Evolutionary conservation across 2,329 filamentous ascomycete genomes (phyloP).

Genomic region (Biscogniauxia mediterranea): DNA sequence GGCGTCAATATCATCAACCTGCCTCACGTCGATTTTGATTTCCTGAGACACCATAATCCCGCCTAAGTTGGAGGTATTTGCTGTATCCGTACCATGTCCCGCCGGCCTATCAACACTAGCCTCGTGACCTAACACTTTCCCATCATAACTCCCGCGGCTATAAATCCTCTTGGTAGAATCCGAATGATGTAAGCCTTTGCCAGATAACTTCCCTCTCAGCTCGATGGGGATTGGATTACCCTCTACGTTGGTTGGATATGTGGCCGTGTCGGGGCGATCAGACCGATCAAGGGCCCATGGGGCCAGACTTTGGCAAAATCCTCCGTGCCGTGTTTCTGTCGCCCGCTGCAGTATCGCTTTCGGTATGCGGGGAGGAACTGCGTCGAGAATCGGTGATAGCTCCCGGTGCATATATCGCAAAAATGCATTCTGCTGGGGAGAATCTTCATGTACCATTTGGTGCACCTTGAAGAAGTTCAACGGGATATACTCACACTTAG

Average conservation of each 20-base stretch:
- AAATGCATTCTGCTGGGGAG: constrained; percentile 57
- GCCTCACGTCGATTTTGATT: constrained; percentile 51
- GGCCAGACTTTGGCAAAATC: constrained; percentile 10
- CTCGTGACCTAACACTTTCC: constrained; percentile 10
- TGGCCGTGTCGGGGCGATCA: constrained; percentile 8
- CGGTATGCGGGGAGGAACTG: constrained; percentile 22
- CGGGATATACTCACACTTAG: constrained; percentile 58
- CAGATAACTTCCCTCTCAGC: constrained; percentile 23
- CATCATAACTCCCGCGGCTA: constrained; percentile 11
- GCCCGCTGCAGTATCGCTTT: constrained; percentile 14
- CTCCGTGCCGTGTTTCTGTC: constrained; percentile 1
- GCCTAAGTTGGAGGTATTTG: constrained; percentile 37
- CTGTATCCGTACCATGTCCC: constrained; percentile 13
- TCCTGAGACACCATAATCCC: constrained; percentile 64
- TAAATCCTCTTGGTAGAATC: constrained; percentile 36
- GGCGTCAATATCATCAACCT: constrained; percentile 27
- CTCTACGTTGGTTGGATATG: constrained; percentile 29
- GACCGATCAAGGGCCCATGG: constrained; percentile 4
- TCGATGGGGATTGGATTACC: constrained; percentile 30
- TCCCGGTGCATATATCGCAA: constrained; percentile 60
- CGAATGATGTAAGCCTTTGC: constrained; percentile 28
- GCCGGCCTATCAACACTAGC: constrained; percentile 10
- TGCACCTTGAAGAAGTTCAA: constrained; percentile 65
- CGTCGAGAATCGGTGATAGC: constrained; percentile 49
- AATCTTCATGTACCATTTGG: constrained; percentile 58